phyloP scores from a whole-genome alignment of 768 basidiomycete species.

The Pulveroboletus sp. region DNA sequence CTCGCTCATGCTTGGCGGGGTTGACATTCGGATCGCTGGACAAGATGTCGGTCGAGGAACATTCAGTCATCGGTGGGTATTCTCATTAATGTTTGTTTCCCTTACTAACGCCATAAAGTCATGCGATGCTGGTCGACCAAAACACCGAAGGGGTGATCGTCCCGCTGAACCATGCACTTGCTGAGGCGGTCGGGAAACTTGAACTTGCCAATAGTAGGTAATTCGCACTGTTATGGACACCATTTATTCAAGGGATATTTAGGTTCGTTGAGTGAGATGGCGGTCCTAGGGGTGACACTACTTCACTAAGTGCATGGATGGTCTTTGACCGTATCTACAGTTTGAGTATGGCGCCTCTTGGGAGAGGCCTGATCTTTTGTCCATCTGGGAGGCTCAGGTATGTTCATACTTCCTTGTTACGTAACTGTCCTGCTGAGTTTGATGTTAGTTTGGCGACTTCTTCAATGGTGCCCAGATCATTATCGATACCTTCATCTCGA shows the following conservation, averaged over 20 bases:
- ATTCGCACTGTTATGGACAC: background rate
- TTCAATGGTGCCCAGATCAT: constrained; percentile 87
- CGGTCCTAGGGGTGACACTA: constrained; percentile 76
- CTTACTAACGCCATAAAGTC: constrained; percentile 35
- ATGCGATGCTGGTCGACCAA: constrained; percentile 92
- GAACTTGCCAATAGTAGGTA: constrained; percentile 81
- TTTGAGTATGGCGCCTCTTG: constrained; percentile 91
- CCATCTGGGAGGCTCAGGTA: constrained; percentile 92
- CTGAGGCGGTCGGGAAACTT: constrained; percentile 55
- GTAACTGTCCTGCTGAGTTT: background rate
- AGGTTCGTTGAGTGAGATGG: constrained; percentile 89
- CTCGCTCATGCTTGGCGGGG: constrained; percentile 76
- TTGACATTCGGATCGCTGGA: constrained; percentile 84
- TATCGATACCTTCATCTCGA: constrained; percentile 85
- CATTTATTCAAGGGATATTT: background rate
- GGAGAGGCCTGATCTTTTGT: constrained; percentile 76
- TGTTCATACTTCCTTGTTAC: constrained; percentile 1
- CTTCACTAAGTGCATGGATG: too few species aligned
- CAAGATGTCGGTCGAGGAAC: constrained; percentile 92
- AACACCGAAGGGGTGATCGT: constrained; percentile 74
- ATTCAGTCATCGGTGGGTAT: constrained; percentile 66
- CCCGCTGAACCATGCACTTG: constrained; percentile 70
- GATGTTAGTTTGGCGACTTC: constrained; percentile 81
- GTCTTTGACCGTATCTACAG: constrained; percentile 33
- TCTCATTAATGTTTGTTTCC: background rate